Conservation (phyloP, 2,329 filamentous ascomycete genomes). For the Catunica adiposa region DNA sequence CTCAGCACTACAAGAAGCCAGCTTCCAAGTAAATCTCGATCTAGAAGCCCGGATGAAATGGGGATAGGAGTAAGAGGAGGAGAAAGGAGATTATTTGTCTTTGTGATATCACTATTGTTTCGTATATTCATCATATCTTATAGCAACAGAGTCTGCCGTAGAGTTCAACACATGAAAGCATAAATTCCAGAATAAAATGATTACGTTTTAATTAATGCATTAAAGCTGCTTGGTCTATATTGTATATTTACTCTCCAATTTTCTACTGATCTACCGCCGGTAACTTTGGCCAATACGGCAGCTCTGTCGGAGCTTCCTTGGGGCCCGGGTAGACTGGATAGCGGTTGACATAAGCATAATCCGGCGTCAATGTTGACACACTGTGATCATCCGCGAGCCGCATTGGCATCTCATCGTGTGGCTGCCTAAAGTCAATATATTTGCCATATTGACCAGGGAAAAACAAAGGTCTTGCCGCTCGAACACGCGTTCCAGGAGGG, state of each 20-base stretch:
- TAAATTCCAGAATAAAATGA: conserved; percentile 1
- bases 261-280: no score
- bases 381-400: background rate
- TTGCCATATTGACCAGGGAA: background rate
- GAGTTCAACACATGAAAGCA: conserved; percentile 2
- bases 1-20: conserved; percentile 25
- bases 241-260: no score
- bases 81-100: background rate
- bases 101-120: background rate
- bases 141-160: background rate
- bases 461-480: background rate
- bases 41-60: background rate
- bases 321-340: background rate
- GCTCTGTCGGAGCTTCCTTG: background rate
- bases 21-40: background rate
- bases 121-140: conserved; percentile 3
- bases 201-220: background rate
- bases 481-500: background rate
- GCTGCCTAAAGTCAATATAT: background rate
- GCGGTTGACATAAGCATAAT: background rate
- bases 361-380: background rate
- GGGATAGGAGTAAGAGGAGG: background rate
- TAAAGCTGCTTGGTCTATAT: no score
- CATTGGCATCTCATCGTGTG: background rate
- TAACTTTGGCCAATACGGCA: background rate